Percentiles rank a stretch among this genome's conserved stretches.
Evolutionary conservation across 768 basidiomycete genomes (phyloP).

Genomic region (Russula vinacea): DNA sequence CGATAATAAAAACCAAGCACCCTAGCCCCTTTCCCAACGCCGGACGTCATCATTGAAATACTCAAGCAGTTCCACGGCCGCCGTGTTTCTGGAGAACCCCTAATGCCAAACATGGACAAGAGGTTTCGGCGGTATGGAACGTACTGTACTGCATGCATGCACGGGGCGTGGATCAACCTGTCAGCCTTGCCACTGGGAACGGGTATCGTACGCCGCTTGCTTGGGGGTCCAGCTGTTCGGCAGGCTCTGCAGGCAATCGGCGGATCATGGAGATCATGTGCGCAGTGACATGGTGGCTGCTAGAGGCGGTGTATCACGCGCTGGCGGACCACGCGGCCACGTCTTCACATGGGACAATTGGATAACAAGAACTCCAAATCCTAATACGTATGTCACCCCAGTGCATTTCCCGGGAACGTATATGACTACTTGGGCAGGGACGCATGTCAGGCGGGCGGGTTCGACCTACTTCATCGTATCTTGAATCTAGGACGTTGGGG

Average conservation of each 20-base stretch:
- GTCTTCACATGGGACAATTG: background rate
- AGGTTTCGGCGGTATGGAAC: background rate
- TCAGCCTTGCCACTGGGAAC: background rate
- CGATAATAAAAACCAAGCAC: background rate
- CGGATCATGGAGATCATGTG: slow-evolving; percentile 17
- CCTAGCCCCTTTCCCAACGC: background rate
- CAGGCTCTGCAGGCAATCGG: background rate
- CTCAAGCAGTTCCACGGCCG: background rate
- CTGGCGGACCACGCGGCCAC: slow-evolving; percentile 12
- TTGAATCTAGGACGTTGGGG: background rate
- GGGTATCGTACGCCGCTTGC: slow-evolving; percentile 3
- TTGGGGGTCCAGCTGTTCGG: background rate
- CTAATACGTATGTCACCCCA: background rate
- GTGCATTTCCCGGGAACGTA: background rate
- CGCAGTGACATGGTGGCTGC: no score
- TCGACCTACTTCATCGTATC: background rate
- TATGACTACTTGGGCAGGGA: background rate
- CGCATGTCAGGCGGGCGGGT: background rate
- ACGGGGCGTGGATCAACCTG: background rate
- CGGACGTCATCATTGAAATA: slow-evolving; percentile 8
- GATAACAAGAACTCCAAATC: background rate
- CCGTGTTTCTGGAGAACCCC: background rate
- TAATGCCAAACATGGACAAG: background rate
- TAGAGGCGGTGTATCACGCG: slow-evolving; percentile 11
- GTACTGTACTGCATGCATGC: background rate